Evolutionary conservation across 208 protist species (phyloP).

Genomic region (Phytomonas sp.): DNA sequence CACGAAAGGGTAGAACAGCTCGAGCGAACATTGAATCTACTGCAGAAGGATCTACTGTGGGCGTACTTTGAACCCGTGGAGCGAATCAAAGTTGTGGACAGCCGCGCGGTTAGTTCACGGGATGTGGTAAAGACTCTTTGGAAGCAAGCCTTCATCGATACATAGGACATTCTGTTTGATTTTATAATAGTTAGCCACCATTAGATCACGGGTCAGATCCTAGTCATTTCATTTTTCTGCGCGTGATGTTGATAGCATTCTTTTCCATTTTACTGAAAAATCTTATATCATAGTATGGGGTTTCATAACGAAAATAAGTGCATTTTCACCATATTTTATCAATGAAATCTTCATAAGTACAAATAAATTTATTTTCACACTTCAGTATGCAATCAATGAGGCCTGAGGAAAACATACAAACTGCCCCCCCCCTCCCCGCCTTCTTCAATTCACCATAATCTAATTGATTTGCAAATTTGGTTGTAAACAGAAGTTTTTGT

Average conservation of each 20-base stretch:
- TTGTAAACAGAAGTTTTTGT: not conserved
- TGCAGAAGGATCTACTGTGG: slow-evolving; percentile 65
- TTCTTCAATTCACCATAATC: not conserved
- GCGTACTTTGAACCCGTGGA: slow-evolving; percentile 76
- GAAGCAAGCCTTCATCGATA: slow-evolving; percentile 7
- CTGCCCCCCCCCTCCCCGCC: no score
- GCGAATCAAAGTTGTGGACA: slow-evolving; percentile 57
- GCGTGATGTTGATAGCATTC: not conserved
- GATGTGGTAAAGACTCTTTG: slow-evolving; percentile 47
- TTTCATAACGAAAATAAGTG: not conserved
- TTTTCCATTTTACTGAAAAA: not conserved
- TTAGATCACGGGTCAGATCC: not conserved
- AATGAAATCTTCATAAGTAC: not conserved
- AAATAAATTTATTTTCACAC: not conserved
- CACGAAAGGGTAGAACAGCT: slow-evolving; percentile 13
- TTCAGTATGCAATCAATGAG: not conserved
- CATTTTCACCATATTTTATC: not conserved
- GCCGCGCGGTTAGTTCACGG: slow-evolving; percentile 49
- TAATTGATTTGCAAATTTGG: not conserved
- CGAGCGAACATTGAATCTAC: slow-evolving; percentile 47
- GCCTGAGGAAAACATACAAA: not conserved
- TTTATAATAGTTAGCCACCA: not conserved
- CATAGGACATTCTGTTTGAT: not conserved
- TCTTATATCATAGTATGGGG: not conserved
- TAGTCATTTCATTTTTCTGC: not conserved